Evolutionary conservation across 169 alveolate genomes (phyloP).

Genomic region (Babesia ovata): DNA sequence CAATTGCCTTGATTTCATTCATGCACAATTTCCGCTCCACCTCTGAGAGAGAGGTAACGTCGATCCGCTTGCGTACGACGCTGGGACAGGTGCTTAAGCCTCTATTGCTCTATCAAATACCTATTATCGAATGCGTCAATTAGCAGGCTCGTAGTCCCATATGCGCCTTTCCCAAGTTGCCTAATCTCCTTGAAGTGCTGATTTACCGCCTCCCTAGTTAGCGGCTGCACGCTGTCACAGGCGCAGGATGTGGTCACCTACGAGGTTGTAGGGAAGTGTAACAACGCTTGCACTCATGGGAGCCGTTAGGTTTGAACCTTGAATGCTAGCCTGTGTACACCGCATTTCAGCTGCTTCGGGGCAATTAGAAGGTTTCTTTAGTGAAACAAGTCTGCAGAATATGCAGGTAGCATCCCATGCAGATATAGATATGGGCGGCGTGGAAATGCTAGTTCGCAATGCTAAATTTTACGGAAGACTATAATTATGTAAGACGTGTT

Average conservation of each 20-base stretch:
- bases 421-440: background rate
- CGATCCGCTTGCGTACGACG: constrained; percentile 73
- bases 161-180: constrained; percentile 72
- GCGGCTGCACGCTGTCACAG: constrained; percentile 8
- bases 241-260: background rate
- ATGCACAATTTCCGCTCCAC: constrained; percentile 73
- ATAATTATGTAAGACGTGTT: background rate
- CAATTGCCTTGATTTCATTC: constrained; percentile 77
- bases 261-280: constrained; percentile 24
- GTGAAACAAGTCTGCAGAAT: background rate
- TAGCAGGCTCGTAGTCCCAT: constrained; percentile 74
- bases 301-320: no score
- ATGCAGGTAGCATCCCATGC: background rate
- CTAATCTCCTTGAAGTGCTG: constrained; percentile 33
- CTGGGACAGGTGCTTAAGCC: background rate
- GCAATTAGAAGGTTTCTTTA: no score
- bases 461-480: background rate
- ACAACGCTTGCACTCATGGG: no score
- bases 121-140: constrained; percentile 61
- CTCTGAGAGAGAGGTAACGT: constrained; percentile 69
- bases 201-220: constrained; percentile 11
- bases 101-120: constrained; percentile 34
- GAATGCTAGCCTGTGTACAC: no score
- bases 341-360: no score
- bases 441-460: background rate